Conservation (phyloP, 2,329 filamentous ascomycete species). For the Tolypocladium inflatum region DNA sequence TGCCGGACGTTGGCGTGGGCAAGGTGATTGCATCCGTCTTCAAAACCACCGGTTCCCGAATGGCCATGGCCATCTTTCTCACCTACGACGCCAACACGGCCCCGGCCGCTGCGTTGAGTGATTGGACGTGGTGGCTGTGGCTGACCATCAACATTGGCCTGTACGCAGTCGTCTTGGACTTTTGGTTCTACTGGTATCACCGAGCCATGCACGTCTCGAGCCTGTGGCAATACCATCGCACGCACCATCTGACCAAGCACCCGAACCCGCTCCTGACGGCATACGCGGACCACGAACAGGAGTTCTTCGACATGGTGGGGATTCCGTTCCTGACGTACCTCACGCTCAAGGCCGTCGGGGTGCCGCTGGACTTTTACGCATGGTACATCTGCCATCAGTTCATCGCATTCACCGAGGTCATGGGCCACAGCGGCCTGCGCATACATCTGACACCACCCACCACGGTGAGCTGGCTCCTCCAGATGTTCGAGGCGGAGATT, state of each 20-base stretch:
- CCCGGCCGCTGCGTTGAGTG: constrained; percentile 4
- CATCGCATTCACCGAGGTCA: constrained; percentile 26
- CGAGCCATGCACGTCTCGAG: constrained; percentile 27
- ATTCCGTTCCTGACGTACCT: constrained; percentile 28
- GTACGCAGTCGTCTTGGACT: constrained; percentile 32
- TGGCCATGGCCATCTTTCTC: constrained; percentile 20
- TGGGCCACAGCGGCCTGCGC: constrained; percentile 27
- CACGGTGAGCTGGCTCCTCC: constrained; percentile 21
- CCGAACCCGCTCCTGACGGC: constrained; percentile 30
- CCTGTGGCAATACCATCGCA: constrained; percentile 33
- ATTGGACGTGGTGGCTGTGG: constrained; percentile 18
- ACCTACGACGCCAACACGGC: constrained; percentile 16
- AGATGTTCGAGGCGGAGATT: constrained; percentile 22
- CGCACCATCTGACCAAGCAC: constrained; percentile 34
- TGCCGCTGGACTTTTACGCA: constrained; percentile 35
- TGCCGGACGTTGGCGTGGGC: constrained; percentile 27
- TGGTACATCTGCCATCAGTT: constrained; percentile 36
- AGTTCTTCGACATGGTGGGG: constrained; percentile 29
- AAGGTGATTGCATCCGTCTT: constrained; percentile 23
- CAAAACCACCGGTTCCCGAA: constrained; percentile 21
- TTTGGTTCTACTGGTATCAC: constrained; percentile 30
- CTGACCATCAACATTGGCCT: constrained; percentile 27
- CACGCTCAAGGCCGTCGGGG: constrained; percentile 18
- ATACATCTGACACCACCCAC: constrained; percentile 21
- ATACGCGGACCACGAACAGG: constrained; percentile 31